Base-by-base conservation (phyloP, 345 rosid genomes). In the Bruguiera gymnorhiza region DNA sequence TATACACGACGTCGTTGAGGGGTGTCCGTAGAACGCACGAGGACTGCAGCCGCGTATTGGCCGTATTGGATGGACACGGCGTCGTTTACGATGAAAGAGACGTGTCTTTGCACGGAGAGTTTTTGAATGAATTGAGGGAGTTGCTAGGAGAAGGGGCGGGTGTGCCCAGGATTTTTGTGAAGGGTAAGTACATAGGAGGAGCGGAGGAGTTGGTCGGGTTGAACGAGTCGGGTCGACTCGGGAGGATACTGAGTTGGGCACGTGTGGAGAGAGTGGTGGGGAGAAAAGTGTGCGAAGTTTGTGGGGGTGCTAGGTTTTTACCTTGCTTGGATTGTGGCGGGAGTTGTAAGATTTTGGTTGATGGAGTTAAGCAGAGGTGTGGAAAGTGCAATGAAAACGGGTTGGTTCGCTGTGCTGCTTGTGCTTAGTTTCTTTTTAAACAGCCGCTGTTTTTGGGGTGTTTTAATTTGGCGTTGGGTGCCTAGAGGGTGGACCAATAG, bases 281-380 rank as follows among this genome's bases (percentile, higher is more conserved):
- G 65, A 81, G 94, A 74, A 85, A 67, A 23, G 88, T 83, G 71
- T 95, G 99, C 18, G 94, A 82, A 66, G 93, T 93, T 15, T 88
- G 99, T n/a, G 96, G 97, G 4, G 99, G 93, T 43, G 93, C 88
- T 0, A 80, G 93, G 78, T 95, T 93, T 69, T 83, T 90, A 75
- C 96, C 97, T 19, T 95, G 99, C 78, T 57, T 87, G 67, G 94
- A 85, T 0, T 92, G 99, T 34, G 90, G 94, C 1, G 99, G 99
- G 34, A 92, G 98, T 55, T 86, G 97, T 36, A 95, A 87, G 86
- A 88, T 95, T 56, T 26, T 81, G 75, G 79, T 71, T 15, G 83
- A 71, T 56, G 87, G 83, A 2, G 88, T 70, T 19, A 70, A 71
- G 82, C 89, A 79, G 71, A 79, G 91, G 77, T 90, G 99, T 59